These are phyloP conservation scores for Coemansia furcata DNA, from an alignment of 192 early-diverging fungal genomes.

Conservation along the genomic window DNA sequence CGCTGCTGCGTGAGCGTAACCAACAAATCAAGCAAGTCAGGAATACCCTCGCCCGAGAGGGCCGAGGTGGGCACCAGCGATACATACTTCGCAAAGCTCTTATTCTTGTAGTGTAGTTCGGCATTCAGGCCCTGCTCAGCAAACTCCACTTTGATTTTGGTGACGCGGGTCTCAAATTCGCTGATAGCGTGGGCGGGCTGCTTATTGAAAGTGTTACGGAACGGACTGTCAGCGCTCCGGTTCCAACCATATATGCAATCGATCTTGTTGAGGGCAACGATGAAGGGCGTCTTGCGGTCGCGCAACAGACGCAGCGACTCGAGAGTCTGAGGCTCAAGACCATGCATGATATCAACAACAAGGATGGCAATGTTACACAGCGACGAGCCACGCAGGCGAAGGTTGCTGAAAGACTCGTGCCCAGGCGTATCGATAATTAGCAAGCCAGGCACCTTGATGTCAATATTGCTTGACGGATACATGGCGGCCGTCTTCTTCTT, in stretches of 20 bases:
- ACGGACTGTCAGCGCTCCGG: slow-evolving; percentile 74
- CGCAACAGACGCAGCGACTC: slow-evolving; percentile 91
- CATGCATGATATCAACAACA: slow-evolving; percentile 99
- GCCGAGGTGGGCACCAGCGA: slow-evolving; percentile 97
- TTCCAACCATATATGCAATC: slow-evolving; percentile 97
- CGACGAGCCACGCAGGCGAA: slow-evolving; percentile 92
- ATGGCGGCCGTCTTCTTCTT: slow-evolving; percentile 85
- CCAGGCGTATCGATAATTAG: slow-evolving; percentile 98
- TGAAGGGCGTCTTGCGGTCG: slow-evolving; percentile 94
- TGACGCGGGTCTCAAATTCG: slow-evolving; percentile 82
- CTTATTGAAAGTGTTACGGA: slow-evolving; percentile 71
- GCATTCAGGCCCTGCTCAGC: slow-evolving; percentile 97
- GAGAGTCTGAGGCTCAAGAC: slow-evolving; percentile 95
- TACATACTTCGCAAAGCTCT: slow-evolving; percentile 91
- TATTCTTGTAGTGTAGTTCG: slow-evolving; percentile 91
- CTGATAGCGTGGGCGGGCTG: slow-evolving; percentile 68
- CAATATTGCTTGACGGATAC: slow-evolving; percentile 56
- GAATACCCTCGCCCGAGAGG: slow-evolving; percentile 97
- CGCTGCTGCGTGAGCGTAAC: slow-evolving; percentile 89
- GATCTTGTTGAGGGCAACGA: slow-evolving; percentile 99
- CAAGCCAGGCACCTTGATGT: slow-evolving; percentile 89
- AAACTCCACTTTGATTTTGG: slow-evolving; percentile 70
- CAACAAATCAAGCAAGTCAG: slow-evolving; percentile 91
- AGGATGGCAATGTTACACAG: slow-evolving; percentile 99
- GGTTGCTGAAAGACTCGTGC: slow-evolving; percentile 97